Evolutionary conservation across 2,329 filamentous ascomycete genomes (phyloP).

Genomic region (Cladosporium sp.): DNA sequence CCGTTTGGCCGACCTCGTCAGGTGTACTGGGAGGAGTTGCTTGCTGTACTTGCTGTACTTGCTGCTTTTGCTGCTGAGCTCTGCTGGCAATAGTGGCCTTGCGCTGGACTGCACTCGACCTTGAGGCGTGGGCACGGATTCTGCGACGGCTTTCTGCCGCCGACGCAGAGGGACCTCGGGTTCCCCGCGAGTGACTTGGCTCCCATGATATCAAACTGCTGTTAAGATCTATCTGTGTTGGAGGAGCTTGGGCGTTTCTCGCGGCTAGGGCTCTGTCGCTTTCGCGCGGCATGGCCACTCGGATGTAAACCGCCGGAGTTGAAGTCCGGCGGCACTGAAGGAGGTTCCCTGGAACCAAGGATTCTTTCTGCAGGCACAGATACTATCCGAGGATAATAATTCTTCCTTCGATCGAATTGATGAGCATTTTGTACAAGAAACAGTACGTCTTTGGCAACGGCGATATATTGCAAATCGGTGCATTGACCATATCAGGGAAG

Average conservation of each 20-base stretch:
- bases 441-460: too few relatives aligned
- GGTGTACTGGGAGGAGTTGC: background rate
- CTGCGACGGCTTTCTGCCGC: conserved; percentile 1
- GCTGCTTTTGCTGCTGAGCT: background rate
- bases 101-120: conserved; percentile 2
- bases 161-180: background rate
- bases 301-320: too few relatives aligned
- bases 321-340: too few relatives aligned
- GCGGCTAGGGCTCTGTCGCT: too few relatives aligned
- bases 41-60: background rate
- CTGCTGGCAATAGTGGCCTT: conserved; percentile 5
- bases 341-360: too few relatives aligned
- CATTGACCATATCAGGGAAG: too few relatives aligned
- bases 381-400: too few relatives aligned
- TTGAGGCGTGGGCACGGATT: conserved; percentile 5
- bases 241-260: background rate
- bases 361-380: too few relatives aligned
- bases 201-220: conserved; percentile 8
- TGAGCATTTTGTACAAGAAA: too few relatives aligned
- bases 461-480: too few relatives aligned
- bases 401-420: too few relatives aligned
- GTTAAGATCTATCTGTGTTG: background rate
- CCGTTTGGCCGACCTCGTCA: background rate
- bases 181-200: background rate
- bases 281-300: too few relatives aligned